These are phyloP conservation scores for Secale cereale DNA, from an alignment of 176 grass and related monocot species.

Conservation along the genomic window DNA sequence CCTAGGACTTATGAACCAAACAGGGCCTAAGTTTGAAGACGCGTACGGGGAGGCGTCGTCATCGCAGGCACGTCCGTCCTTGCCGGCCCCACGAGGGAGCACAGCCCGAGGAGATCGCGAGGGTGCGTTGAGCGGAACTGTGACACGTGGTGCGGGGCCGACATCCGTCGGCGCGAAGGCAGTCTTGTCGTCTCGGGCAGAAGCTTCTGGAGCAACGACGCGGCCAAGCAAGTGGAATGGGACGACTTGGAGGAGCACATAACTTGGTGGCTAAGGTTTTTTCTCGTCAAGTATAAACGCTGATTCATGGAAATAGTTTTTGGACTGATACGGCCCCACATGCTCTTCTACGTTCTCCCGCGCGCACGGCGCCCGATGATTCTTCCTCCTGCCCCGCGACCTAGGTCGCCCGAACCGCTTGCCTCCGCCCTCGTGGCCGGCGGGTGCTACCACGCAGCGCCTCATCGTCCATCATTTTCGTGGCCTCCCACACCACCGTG, in stretches of 20 bases:
- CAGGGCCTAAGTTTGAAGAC: not conserved
- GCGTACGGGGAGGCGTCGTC: constrained; percentile 1
- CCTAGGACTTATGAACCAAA: no score
- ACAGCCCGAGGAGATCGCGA: not conserved
- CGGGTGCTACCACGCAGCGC: no score
- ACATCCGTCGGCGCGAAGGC: constrained; percentile 2
- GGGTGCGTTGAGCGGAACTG: rapidly evolving
- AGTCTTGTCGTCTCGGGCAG: not conserved
- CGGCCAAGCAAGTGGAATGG: not conserved
- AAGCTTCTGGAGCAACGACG: constrained; percentile 13
- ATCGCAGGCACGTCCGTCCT: not conserved
- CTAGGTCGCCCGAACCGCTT: no score
- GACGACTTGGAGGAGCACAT: not conserved
- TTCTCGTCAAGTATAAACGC: not conserved
- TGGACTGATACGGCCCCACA: no score
- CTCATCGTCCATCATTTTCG: no score
- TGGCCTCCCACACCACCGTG: no score
- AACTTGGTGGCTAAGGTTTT: not conserved
- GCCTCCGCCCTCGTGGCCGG: no score
- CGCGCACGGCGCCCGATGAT: no score
- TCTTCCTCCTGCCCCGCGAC: no score
- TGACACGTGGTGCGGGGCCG: not conserved
- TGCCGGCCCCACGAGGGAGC: not conserved
- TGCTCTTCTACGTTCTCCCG: no score
- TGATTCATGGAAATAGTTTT: no score